Conservation (phyloP, 139 green algal species). For the Chlorella vulgaris region DNA sequence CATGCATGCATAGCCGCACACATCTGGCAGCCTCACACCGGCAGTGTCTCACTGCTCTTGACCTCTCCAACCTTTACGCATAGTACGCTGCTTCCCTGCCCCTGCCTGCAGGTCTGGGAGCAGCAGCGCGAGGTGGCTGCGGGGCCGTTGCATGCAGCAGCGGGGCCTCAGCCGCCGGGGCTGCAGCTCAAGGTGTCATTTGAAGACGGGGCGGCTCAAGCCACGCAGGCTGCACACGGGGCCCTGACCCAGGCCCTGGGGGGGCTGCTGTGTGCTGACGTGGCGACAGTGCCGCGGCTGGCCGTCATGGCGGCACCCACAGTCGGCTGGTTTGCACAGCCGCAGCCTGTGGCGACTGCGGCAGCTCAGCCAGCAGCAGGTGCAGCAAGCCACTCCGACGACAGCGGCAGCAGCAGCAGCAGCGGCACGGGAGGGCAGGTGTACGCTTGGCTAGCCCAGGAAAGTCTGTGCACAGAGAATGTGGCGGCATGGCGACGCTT, state of each 20-base stretch:
- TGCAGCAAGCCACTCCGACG: background rate
- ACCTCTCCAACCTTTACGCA: background rate
- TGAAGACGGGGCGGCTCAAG: background rate
- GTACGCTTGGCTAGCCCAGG: slow-evolving; percentile 71
- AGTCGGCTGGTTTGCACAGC: slow-evolving; percentile 21
- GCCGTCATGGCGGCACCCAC: slow-evolving; percentile 13
- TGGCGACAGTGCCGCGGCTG: background rate
- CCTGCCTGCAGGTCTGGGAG: slow-evolving; percentile 9
- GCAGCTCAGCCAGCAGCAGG: background rate
- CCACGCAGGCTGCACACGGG: slow-evolving; percentile 41
- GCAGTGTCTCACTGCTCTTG: background rate
- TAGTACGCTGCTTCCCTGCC: background rate
- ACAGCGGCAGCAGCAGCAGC: background rate
- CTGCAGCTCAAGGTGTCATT: slow-evolving; percentile 16
- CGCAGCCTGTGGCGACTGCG: background rate
- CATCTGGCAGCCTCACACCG: background rate
- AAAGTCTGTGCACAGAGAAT: slow-evolving; percentile 91
- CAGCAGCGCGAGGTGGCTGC: background rate
- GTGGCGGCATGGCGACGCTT: slow-evolving; percentile 91
- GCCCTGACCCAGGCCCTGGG: slow-evolving; percentile 62
- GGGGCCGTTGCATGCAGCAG: background rate
- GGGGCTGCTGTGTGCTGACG: slow-evolving; percentile 68
- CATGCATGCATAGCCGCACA: background rate
- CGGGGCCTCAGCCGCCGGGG: background rate
- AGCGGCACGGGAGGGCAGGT: slow-evolving; percentile 34